Base-by-base conservation (phyloP, 2,329 filamentous ascomycete species). In the Alternaria sp. region DNA sequence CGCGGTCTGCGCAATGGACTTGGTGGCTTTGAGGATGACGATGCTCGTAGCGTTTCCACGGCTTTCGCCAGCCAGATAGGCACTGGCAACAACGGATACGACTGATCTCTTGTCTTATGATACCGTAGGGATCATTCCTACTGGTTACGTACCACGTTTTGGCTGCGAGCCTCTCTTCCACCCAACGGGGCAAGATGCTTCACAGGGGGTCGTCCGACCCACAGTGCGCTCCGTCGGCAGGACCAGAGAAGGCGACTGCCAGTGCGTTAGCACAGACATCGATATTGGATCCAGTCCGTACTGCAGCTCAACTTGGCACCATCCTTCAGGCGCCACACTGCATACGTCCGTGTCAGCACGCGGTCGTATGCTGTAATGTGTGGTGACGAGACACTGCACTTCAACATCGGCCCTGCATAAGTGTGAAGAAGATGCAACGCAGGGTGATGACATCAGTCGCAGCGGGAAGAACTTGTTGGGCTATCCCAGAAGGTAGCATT, bases 11-110 rank as follows among this genome's bases (percentile, higher is more conserved):
- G 77, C 11, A 63, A 51, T 50, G 74, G 74, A 63, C 82, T 85
- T 55, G 81, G 84, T 64, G 80, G 82, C 23, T 80, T 83, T 45
- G 85, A 91, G 66, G 96, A 99, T 71, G 96, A 99, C 71, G 96
- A 98, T 78, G 93, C 96, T 75, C 93, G 96, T 82, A 98, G 95
- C 81, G 89, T 98, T 75, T 97, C 93, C 76, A 98, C 96, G 56
- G 94, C 94, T 53, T 99, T 98, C 83, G 94, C 95, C 65, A 97
- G 94, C 83, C 96, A 98, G 81, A 89, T 97, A 71, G 94, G 93
- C 60, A 94, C 93, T 58, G 86, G 86, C 45, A 86, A 86, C 45
- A 86, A 84, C 71, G 67, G 55, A 30, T 88, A 88, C 73, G 87
- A 89, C 78, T 88, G 86, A 88, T 81, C 61, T 54, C 46, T 54